phyloP scores from a whole-genome alignment of 2,329 filamentous ascomycete genomes.

The Penicillium verrucosum region DNA sequence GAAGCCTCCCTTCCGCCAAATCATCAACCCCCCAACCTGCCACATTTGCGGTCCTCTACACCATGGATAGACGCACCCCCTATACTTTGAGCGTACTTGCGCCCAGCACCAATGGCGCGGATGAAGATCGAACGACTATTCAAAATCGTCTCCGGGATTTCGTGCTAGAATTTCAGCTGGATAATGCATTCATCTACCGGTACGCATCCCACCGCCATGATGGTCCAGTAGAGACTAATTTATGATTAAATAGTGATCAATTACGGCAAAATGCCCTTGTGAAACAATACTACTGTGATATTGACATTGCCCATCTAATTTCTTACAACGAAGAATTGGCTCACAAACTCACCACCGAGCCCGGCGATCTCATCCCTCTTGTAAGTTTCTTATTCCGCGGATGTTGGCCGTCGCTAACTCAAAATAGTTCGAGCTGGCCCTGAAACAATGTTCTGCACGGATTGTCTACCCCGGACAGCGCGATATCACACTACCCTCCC shows the following conservation, averaged over 20 bases:
- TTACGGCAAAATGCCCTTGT: slow-evolving; percentile 90
- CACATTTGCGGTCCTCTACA: slow-evolving; percentile 16
- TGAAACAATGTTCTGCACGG: slow-evolving; percentile 86
- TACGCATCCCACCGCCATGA: slow-evolving; percentile 39
- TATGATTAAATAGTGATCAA: slow-evolving; percentile 66
- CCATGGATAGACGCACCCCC: slow-evolving; percentile 83
- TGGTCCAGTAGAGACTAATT: slow-evolving; percentile 3
- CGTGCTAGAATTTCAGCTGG: slow-evolving; percentile 87
- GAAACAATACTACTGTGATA: slow-evolving; percentile 92
- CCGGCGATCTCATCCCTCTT: slow-evolving; percentile 85
- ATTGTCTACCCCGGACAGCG: slow-evolving; percentile 81
- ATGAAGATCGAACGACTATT: slow-evolving; percentile 68
- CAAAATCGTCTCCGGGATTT: slow-evolving; percentile 83
- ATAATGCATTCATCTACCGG: slow-evolving; percentile 95
- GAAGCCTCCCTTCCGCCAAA: slow-evolving; percentile 19
- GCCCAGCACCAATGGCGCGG: slow-evolving; percentile 61
- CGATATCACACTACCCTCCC: slow-evolving; percentile 72
- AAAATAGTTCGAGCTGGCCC: slow-evolving; percentile 77
- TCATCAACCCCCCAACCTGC: slow-evolving; percentile 16
- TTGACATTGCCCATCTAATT: slow-evolving; percentile 93
- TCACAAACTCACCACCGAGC: slow-evolving; percentile 82
- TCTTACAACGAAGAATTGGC: slow-evolving; percentile 95
- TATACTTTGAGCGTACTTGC: slow-evolving; percentile 81
- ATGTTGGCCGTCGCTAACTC: slow-evolving; percentile 3
- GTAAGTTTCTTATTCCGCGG: slow-evolving; percentile 50